Percentiles rank a stretch among this genome's conserved stretches.
These are phyloP conservation scores for Penstemon barbatus DNA, from an alignment of 257 asterid genomes.

Conservation along the genomic window DNA sequence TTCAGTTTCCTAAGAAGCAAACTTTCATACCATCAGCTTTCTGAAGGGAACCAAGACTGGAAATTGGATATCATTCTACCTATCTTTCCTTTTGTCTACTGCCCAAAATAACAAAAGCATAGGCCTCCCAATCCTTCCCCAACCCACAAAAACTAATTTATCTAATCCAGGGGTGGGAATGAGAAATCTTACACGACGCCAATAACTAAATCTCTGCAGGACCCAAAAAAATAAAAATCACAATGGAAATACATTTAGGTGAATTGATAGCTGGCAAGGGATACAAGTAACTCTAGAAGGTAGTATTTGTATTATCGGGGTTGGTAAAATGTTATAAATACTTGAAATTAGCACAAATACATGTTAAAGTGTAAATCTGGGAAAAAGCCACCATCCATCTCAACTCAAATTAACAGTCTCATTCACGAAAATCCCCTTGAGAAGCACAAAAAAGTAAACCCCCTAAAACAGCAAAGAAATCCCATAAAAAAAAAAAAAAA, in stretches of 20 bases:
- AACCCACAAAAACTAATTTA: constrained; percentile 1
- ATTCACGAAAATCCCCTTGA: constrained; percentile 5
- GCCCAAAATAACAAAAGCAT: constrained; percentile 23
- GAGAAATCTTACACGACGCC: neutral
- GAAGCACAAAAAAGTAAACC: neutral
- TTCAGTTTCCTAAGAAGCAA: constrained; percentile 17
- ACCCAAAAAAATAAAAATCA: neutral
- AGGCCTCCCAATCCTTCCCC: constrained; percentile 23
- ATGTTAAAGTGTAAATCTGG: neutral
- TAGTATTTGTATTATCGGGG: neutral
- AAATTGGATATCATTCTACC: constrained; percentile 17
- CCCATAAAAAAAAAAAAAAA: neutral
- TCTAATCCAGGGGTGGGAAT: constrained; percentile 14
- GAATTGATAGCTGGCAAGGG: constrained; percentile 19
- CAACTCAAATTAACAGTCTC: constrained; percentile 18
- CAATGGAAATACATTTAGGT: constrained; percentile 11
- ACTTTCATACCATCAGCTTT: constrained; percentile 17
- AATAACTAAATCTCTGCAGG: neutral
- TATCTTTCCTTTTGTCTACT: neutral
- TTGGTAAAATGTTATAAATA: constrained; percentile 3
- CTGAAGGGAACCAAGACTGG: constrained; percentile 27
- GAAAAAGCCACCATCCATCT: constrained; percentile 13
- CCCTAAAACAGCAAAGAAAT: neutral
- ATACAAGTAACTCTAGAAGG: neutral
- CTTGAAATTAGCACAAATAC: constrained; percentile 11